Base-by-base conservation (phyloP, 2,329 filamentous ascomycete species). In the Hymenoscyphus infarciens region DNA sequence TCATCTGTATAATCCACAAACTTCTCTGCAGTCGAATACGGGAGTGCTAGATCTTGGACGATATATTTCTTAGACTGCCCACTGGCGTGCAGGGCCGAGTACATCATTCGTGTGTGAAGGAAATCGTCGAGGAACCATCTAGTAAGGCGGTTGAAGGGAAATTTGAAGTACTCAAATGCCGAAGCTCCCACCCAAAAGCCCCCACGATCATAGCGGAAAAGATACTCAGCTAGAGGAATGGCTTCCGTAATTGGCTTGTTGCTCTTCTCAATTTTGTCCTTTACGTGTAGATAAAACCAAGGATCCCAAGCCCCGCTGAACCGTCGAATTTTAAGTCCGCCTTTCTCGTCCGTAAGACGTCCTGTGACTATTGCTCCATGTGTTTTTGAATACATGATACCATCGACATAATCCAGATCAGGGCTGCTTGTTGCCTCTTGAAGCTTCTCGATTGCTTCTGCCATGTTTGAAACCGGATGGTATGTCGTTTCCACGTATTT, bases 271-370 rank as follows among this genome's bases (percentile, higher is more conserved):
- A 70, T 68, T 5, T 67, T 66, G n/a, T 78, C 74, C 61, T 83
- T 73, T 1, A 82, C 85, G 64, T 88, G 85, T 2, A 89, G 76
- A 64, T 88, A 89, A 69, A 85, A 87, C 87, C 87, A 89, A 0
- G 84, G 83, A 68, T 89, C 86, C 16, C 72, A 73, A 0, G 82
- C 74, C 15, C 80, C 75, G 53, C 79, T 82, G 72, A 87, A 88
- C 0, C 70, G 74, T 59, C 74, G 75, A 4, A 76, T 63, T 19
- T 67, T 66, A 3, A 64, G 61, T 4, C 57, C 63, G 1, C 63
- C 42, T 4, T 68, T 70, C 0, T 71, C 66, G 63, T 85, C 73
- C 0, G 77, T 78, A 39, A 87, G 72, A 35, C 77, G 73, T 0
- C 85, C 85, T 0, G 80, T 80, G 69, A 86, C 79, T 19, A 88